phyloP scores from a whole-genome alignment of 2,329 filamentous ascomycete genomes.

The Clonostachys rosea region DNA sequence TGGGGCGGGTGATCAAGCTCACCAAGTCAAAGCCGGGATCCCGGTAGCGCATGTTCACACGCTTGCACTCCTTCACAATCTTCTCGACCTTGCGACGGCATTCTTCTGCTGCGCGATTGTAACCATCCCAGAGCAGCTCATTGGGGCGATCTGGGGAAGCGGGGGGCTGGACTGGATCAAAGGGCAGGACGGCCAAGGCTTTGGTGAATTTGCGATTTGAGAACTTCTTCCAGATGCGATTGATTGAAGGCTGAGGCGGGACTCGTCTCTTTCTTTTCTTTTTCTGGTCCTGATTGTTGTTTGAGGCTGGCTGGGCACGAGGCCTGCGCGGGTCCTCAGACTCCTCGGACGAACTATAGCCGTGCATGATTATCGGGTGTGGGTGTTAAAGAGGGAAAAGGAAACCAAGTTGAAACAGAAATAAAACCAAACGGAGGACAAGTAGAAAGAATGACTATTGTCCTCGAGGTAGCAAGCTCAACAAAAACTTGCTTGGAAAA shows the following conservation, averaged over 20 bases:
- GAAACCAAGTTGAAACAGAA: no score
- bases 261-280: conserved; percentile 56
- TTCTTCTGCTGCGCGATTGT: conserved; percentile 59
- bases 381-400: background rate
- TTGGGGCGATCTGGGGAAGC: conserved; percentile 49
- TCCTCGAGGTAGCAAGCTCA: no score
- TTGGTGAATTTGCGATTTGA: conserved; percentile 57
- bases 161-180: conserved; percentile 51
- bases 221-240: conserved; percentile 62
- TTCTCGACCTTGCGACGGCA: conserved; percentile 59
- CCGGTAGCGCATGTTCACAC: conserved; percentile 76
- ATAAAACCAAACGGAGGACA: no score
- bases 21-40: conserved; percentile 59
- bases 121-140: conserved; percentile 54
- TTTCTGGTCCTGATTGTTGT: conserved; percentile 24
- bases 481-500: no score
- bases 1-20: conserved; percentile 11
- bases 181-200: conserved; percentile 60
- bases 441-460: no score
- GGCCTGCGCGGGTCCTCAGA: conserved; percentile 39
- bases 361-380: conserved; percentile 23
- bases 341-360: conserved; percentile 45
- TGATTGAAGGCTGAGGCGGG: conserved; percentile 61
- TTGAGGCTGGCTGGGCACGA: conserved; percentile 22
- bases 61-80: conserved; percentile 60